phyloP scores from a whole-genome alignment of 768 basidiomycete genomes.

The Leccinum broughii region DNA sequence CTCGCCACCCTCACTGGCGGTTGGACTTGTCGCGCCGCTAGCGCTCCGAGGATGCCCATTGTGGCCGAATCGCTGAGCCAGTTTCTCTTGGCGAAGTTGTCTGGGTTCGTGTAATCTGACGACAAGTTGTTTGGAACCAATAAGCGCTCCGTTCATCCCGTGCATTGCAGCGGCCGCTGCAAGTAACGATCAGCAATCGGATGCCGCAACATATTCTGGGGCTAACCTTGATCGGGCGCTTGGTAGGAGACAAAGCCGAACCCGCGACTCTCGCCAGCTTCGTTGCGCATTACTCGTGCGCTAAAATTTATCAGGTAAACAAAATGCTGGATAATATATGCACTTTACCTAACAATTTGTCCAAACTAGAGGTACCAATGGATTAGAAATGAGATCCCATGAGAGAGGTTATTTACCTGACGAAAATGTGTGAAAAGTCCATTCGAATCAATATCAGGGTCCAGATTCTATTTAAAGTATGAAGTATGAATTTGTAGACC shows the following conservation, averaged over 20 bases:
- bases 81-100: slow-evolving; percentile 85
- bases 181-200: slow-evolving; percentile 8
- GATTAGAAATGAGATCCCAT: slow-evolving; percentile 16
- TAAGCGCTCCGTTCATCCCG: slow-evolving; percentile 72
- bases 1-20: slow-evolving; percentile 79
- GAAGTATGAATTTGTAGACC: slow-evolving; percentile 6
- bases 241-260: slow-evolving; percentile 93
- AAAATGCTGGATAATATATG: not conserved
- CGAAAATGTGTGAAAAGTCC: slow-evolving; percentile 82
- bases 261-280: slow-evolving; percentile 75
- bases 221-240: slow-evolving; percentile 74
- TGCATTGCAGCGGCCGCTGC: slow-evolving; percentile 73
- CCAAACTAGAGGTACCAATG: slow-evolving; percentile 58
- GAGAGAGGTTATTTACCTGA: slow-evolving; percentile 43
- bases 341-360: slow-evolving; percentile 78
- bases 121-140: slow-evolving; percentile 77
- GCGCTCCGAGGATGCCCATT: slow-evolving; percentile 79
- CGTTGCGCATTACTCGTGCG: slow-evolving; percentile 91
- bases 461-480: slow-evolving; percentile 62
- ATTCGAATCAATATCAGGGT: slow-evolving; percentile 83
- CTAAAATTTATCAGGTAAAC: slow-evolving; percentile 37
- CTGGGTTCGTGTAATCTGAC: slow-evolving; percentile 92
- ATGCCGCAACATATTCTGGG: not conserved
- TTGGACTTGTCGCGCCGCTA: slow-evolving; percentile 84
- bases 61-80: slow-evolving; percentile 77